phyloP scores from a whole-genome alignment of 495 filamentous ascomycete genomes.

The Penicillium alfredii region DNA sequence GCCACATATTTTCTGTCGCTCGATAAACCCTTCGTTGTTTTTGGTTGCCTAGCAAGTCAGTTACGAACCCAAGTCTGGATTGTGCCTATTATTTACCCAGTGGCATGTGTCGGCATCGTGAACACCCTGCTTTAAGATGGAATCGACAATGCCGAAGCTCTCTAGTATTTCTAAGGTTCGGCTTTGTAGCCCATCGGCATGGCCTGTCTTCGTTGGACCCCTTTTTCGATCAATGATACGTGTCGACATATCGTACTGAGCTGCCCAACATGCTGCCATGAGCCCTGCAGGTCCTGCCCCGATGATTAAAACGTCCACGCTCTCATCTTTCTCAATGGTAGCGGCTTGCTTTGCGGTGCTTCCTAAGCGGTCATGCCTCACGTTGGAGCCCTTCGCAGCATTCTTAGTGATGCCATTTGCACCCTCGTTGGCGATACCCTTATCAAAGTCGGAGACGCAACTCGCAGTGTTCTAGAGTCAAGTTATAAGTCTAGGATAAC shows the following conservation, averaged over 20 bases:
- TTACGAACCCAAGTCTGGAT: too few relatives aligned
- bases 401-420: too few relatives aligned
- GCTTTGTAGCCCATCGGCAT: constrained; percentile 66
- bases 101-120: constrained; percentile 53
- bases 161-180: constrained; percentile 67
- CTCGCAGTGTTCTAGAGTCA: too few relatives aligned
- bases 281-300: constrained; percentile 56
- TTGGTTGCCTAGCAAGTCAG: constrained; percentile 1
- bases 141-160: constrained; percentile 57
- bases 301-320: constrained; percentile 46
- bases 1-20: neutral
- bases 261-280: constrained; percentile 53
- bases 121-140: constrained; percentile 54
- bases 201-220: constrained; percentile 46
- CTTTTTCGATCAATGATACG: constrained; percentile 52
- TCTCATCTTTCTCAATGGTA: too few relatives aligned
- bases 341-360: too few relatives aligned
- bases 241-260: constrained; percentile 45
- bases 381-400: too few relatives aligned
- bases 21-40: neutral
- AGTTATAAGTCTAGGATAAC: too few relatives aligned
- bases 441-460: too few relatives aligned
- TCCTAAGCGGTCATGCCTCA: too few relatives aligned
- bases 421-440: too few relatives aligned
- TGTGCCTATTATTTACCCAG: constrained; percentile 35